Conservation (phyloP, 768 basidiomycete genomes). For the Clathrus columnatus region DNA sequence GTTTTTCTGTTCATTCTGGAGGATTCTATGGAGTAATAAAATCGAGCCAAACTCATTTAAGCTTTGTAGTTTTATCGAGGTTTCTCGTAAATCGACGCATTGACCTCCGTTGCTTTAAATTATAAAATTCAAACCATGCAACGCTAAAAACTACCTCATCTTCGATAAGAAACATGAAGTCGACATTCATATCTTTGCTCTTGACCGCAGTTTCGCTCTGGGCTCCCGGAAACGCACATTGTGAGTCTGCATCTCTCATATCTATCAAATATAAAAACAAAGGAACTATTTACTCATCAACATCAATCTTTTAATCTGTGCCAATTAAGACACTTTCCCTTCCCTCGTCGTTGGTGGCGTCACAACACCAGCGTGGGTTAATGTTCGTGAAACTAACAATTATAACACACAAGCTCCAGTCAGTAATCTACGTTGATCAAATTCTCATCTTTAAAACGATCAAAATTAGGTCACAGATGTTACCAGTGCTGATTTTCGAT, state of each 20-base stretch:
- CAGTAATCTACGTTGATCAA: neutral
- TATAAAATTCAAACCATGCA: neutral
- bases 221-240: neutral
- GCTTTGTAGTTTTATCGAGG: neutral
- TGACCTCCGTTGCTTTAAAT: neutral
- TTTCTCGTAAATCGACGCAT: neutral
- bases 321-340: conserved; percentile 35
- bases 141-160: neutral
- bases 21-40: neutral
- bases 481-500: conserved; percentile 38
- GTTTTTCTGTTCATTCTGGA: too few species aligned
- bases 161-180: neutral
- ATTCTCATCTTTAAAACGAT: neutral
- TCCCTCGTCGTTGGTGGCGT: conserved; percentile 32
- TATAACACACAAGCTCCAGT: conserved; percentile 33
- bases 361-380: conserved; percentile 31
- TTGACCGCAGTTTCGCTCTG: neutral
- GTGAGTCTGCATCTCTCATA: neutral
- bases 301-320: neutral
- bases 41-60: neutral
- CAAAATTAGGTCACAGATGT: conserved; percentile 34
- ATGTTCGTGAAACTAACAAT: conserved; percentile 40
- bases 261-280: neutral
- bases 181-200: neutral
- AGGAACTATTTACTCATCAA: neutral